Evolutionary conservation across 768 basidiomycete genomes (phyloP), one percentile per base, ranked within the genome.

Genomic region (Filobasidium floriforme): DNA sequence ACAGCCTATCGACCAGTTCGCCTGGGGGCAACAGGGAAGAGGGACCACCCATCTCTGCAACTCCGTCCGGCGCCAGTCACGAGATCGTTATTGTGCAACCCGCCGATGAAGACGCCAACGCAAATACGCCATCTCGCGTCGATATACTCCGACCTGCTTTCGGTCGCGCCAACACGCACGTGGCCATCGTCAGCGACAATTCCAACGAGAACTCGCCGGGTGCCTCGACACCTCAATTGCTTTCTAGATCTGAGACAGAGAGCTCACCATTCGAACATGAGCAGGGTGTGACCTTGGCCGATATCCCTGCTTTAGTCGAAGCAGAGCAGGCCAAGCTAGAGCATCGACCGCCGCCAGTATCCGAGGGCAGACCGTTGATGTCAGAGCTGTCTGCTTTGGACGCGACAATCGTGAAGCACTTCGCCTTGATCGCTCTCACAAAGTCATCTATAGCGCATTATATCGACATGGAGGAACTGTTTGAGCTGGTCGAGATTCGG

Each of bases 241-340:
- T n/a, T n/a, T 11, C 26, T 7, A 15, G 24, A 24, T 40, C 44
- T 10, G 66, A 61, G 24, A 52, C 51, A 4, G 66, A 67, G 9
- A 24, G 51, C 26, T 59, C 69, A 29, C 66, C 69, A 12, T 65
- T 67, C 41, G 66, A 71, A 54, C 82, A 82, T 28, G 90, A 92
- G 64, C 90, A 93, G 65, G 88, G 88, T 5, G 87, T 98, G 72
- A 94, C 92, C 0, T 83, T 98, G 15, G 91, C 90, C 10, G 96
- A 98, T 78, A 90, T 98, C 61, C 92, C 93, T 9, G 89, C 92
- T 73, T 79, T 96, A 12, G 88, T 96, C 78, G 89, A 92, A 76
- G 91, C 87, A 3, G 92, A 91, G 15, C 90, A 94, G 76, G 90
- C 90, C 22, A 84, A 89, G 59, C 88, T 90, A 75, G 89, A 92